Evolutionary conservation across 1,284 basidiomycete genomes (phyloP).

Genomic region (Heterobasidion parviporum): DNA sequence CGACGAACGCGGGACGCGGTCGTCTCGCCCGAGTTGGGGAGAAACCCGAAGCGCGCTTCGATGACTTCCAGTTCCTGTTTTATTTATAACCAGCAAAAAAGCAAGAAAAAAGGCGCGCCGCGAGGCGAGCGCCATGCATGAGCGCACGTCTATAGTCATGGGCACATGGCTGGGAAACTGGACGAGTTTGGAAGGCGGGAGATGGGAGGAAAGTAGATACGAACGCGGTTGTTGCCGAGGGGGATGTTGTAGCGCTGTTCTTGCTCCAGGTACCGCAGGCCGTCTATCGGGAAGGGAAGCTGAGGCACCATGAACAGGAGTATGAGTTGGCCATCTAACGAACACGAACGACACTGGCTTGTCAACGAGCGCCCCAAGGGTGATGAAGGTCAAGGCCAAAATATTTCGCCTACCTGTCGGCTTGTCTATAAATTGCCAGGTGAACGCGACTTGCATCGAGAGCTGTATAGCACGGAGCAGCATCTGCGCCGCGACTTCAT

Average conservation of each 20-base stretch:
- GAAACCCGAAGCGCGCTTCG: constrained; percentile 66
- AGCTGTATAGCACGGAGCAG: constrained; percentile 48
- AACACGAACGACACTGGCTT: constrained; percentile 1
- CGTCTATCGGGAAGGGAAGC: constrained; percentile 56
- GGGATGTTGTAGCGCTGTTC: constrained; percentile 52
- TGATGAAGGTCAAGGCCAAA: not conserved
- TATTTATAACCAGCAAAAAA: not conserved
- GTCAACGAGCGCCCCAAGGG: not conserved
- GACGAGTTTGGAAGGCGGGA: not conserved
- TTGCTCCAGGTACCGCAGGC: constrained; percentile 61
- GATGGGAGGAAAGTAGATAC: constrained; percentile 15
- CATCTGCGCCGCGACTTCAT: constrained; percentile 52
- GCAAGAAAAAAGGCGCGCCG: too few relatives aligned
- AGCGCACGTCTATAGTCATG: too few relatives aligned
- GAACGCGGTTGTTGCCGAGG: constrained; percentile 38
- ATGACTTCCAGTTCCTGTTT: constrained; percentile 63
- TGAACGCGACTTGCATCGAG: constrained; percentile 50
- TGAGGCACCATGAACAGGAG: constrained; percentile 53
- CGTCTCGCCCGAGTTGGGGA: constrained; percentile 52
- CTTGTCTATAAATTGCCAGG: constrained; percentile 67
- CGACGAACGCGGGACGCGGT: constrained; percentile 57
- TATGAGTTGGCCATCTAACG: constrained; percentile 55
- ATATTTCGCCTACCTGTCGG: constrained; percentile 42
- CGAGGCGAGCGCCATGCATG: too few relatives aligned
- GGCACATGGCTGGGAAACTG: not conserved